These are phyloP conservation scores for Neofusicoccum cordaticola DNA, from an alignment of 2,329 filamentous ascomycete species.

Conservation along the genomic window DNA sequence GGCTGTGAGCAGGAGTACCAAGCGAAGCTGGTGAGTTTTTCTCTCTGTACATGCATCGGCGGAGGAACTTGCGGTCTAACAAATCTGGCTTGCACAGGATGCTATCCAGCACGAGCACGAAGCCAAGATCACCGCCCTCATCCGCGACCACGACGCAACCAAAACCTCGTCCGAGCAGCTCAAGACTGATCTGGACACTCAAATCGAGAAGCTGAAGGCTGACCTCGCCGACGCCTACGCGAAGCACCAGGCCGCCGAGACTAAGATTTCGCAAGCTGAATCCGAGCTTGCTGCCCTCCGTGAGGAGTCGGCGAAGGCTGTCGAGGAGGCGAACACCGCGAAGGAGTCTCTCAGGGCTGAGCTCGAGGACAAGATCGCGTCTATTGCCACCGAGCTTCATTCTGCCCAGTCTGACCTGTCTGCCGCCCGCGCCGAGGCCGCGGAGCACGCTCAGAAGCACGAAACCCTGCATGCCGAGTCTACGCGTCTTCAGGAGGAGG, in stretches of 20 bases:
- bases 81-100: neutral
- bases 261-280: neutral
- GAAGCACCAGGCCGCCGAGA: conserved; percentile 13
- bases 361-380: conserved; percentile 15
- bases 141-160: conserved; percentile 16
- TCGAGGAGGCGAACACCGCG: conserved; percentile 10
- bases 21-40: conserved; percentile 26
- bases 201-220: conserved; percentile 17
- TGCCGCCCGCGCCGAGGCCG: conserved; percentile 4
- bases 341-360: conserved; percentile 17
- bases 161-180: conserved; percentile 10
- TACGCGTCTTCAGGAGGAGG: conserved; percentile 10
- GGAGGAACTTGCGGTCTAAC: neutral
- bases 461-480: conserved; percentile 15
- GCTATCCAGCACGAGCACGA: conserved; percentile 18
- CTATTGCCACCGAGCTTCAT: conserved; percentile 15
- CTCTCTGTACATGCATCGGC: neutral
- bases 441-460: conserved; percentile 27
- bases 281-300: conserved; percentile 1
- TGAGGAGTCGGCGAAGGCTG: conserved; percentile 5
- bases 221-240: conserved; percentile 6
- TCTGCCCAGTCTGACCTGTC: conserved; percentile 12
- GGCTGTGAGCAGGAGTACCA: conserved; percentile 34
- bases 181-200: conserved; percentile 13
- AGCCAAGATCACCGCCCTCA: conserved; percentile 17